These are phyloP conservation scores for Aspergillus hancockii DNA, from an alignment of 495 filamentous ascomycete species.

Conservation along the genomic window DNA sequence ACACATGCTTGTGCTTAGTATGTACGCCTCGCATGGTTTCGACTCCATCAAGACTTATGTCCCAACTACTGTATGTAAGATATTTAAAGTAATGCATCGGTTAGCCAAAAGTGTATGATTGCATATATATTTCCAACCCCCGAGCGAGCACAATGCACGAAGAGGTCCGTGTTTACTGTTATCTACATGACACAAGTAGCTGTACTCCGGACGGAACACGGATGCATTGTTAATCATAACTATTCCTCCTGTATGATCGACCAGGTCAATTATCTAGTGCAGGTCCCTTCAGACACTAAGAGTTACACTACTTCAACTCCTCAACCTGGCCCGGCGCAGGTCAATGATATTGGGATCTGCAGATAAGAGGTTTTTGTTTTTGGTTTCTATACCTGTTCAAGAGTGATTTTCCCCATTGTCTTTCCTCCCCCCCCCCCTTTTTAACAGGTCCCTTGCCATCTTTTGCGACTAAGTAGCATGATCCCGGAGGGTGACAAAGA, in stretches of 20 bases:
- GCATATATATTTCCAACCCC: slow-evolving; percentile 11
- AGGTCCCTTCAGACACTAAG: slow-evolving; percentile 1
- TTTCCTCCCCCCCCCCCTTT: not conserved
- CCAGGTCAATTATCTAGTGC: not conserved
- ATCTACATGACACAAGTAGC: slow-evolving; percentile 6
- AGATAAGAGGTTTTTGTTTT: not conserved
- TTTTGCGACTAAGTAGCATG: not conserved
- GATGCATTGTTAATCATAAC: not conserved
- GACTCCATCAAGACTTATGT: not conserved
- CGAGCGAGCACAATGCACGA: slow-evolving; percentile 22
- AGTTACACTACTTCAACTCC: slow-evolving; percentile 8
- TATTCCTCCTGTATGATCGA: slow-evolving; percentile 8
- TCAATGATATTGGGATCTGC: slow-evolving; percentile 8
- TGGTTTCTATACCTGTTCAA: not conserved
- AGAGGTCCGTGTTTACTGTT: slow-evolving; percentile 23
- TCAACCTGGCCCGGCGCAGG: not conserved
- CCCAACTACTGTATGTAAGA: not conserved
- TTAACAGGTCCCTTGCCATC: not conserved
- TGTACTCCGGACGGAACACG: not conserved
- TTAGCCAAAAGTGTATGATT: slow-evolving; percentile 7
- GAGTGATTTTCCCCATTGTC: not conserved
- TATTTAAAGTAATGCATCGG: slow-evolving; percentile 3
- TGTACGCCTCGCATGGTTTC: not conserved
- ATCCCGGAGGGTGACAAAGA: not conserved
- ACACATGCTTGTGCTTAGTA: not conserved